A percentile compares a stretch with the other conserved stretches of the same genome.
These are phyloP conservation scores for Tetrapyrgos nigripes DNA, from an alignment of 1,284 basidiomycete species.

Conservation along the genomic window DNA sequence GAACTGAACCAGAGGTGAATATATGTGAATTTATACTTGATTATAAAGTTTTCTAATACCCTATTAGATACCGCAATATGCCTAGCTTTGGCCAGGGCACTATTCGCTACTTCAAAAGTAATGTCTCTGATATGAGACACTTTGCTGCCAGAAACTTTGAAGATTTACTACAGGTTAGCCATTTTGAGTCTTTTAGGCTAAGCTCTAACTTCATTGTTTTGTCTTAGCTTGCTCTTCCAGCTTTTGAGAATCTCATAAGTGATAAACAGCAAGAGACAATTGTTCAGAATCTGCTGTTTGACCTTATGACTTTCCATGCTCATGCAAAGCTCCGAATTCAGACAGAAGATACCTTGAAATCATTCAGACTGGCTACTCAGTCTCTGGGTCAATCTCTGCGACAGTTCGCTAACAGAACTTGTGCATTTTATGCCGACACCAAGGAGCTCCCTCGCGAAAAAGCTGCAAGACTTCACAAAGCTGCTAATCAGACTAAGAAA, in stretches of 20 bases:
- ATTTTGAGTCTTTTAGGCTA: not conserved
- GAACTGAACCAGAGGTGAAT: not conserved
- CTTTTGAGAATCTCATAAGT: constrained; percentile 28
- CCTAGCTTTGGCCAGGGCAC: constrained; percentile 12
- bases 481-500: no score
- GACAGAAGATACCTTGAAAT: constrained; percentile 10
- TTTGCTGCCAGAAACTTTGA: constrained; percentile 22
- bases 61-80: constrained; percentile 7
- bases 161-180: constrained; percentile 22
- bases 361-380: not conserved
- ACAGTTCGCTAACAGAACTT: not conserved
- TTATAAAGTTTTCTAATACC: not conserved
- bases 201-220: constrained; percentile 15
- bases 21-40: not conserved
- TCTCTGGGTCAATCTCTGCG: constrained; percentile 6
- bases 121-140: constrained; percentile 9
- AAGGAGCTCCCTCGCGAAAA: constrained; percentile 3
- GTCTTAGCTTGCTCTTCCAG: constrained; percentile 26
- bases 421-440: constrained; percentile 5
- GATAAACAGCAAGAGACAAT: constrained; percentile 10
- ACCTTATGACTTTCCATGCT: constrained; percentile 21
- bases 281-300: constrained; percentile 17
- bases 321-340: constrained; percentile 30
- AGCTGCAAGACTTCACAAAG: no score
- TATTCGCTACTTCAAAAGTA: constrained; percentile 17